These are phyloP conservation scores for Rhinocladiella mackenziei DNA, from an alignment of 2,329 filamentous ascomycete genomes.

Conservation along the genomic window DNA sequence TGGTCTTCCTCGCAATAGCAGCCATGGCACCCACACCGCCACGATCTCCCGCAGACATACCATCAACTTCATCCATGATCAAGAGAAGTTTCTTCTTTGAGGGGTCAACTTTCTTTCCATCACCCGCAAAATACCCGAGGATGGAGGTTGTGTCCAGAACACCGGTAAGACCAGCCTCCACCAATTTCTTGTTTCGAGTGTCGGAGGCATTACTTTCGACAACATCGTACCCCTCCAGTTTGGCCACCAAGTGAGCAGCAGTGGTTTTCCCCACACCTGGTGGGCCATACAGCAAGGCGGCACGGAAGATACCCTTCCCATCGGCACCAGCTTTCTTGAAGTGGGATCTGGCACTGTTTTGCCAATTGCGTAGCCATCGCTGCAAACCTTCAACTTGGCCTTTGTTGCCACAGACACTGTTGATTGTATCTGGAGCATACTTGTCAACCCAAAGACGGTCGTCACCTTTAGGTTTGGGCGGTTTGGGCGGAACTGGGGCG, in stretches of 20 bases:
- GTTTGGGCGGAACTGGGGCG: conserved; percentile 38
- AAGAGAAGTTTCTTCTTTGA: conserved; percentile 90
- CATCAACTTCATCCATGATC: conserved; percentile 98
- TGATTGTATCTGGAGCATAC: conserved; percentile 80
- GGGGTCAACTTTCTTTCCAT: conserved; percentile 72
- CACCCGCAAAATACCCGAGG: conserved; percentile 81
- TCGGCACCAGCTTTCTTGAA: conserved; percentile 83
- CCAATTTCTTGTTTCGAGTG: conserved; percentile 89
- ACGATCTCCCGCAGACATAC: conserved; percentile 95
- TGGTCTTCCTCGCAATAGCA: conserved; percentile 90
- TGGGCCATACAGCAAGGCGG: conserved; percentile 92
- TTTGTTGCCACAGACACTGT: conserved; percentile 95
- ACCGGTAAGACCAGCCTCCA: conserved; percentile 82
- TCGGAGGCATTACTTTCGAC: conserved; percentile 96
- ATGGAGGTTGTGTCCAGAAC: conserved; percentile 92
- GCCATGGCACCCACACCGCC: conserved; percentile 93
- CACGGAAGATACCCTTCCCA: conserved; percentile 75
- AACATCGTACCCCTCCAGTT: conserved; percentile 87
- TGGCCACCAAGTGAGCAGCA: conserved; percentile 88
- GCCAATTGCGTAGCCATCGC: conserved; percentile 79
- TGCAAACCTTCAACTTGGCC: conserved; percentile 83
- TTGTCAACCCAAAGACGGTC: conserved; percentile 87
- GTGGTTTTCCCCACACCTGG: conserved; percentile 98
- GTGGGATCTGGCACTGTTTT: conserved; percentile 68
- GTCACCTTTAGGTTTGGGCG: conserved; percentile 44